Evolutionary conservation across 371 early-diverging fungal genomes (phyloP).

Genomic region (Funneliformis caledonium): DNA sequence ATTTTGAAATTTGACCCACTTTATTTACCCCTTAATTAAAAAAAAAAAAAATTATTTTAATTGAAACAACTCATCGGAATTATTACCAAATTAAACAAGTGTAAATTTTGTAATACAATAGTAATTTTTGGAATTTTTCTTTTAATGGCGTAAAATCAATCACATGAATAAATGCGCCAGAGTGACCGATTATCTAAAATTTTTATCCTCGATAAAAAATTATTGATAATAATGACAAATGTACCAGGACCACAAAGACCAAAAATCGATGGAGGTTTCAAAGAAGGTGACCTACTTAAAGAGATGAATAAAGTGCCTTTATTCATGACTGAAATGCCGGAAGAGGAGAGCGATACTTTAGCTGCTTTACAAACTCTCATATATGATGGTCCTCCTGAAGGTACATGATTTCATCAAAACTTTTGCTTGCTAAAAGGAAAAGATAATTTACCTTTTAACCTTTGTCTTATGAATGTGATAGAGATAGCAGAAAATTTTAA

Average conservation of each 20-base stretch:
- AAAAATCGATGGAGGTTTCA: slow-evolving; percentile 30
- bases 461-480: slow-evolving; percentile 42
- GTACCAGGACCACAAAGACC: slow-evolving; percentile 7
- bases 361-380: slow-evolving; percentile 86
- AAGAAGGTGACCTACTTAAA: neutral
- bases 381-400: slow-evolving; percentile 95
- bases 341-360: slow-evolving; percentile 80
- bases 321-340: slow-evolving; percentile 86
- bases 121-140: too few species aligned
- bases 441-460: neutral
- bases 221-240: neutral
- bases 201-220: neutral
- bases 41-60: too few species aligned
- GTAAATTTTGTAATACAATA: too few species aligned
- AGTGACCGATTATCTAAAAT: too few species aligned
- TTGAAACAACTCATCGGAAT: too few species aligned
- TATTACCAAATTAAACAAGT: too few species aligned
- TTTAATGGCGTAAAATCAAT: too few species aligned
- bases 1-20: too few species aligned
- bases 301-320: slow-evolving; percentile 82
- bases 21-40: too few species aligned
- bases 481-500: slow-evolving; percentile 95
- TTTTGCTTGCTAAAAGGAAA: neutral
- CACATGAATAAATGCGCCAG: too few species aligned
- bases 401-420: slow-evolving; percentile 49